Evolutionary conservation across 129 eudicot genomes (phyloP), one percentile per base, ranked within the genome.

Genomic region (Erigeron canadensis): DNA sequence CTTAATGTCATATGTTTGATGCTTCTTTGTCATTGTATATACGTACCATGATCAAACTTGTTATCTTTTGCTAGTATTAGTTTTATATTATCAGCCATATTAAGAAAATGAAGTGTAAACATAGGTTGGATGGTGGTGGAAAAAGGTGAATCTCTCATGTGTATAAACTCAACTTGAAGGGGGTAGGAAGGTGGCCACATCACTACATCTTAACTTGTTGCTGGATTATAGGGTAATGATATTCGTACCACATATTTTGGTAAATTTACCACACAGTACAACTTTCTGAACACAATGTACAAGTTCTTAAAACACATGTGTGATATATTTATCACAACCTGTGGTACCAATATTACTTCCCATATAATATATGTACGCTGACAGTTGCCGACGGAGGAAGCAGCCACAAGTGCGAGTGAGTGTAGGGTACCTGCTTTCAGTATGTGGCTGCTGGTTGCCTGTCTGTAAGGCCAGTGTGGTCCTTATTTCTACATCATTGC

Each of bases 401-500:
- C 54, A 11, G 54, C n/a, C 51, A 59, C 63, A 68, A 40, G 61
- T 68, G 75, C 41, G 50, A 54, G 73, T 42, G 65, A 45, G 59
- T 38, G 51, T 51, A 48, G 69, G 77, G 61, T 39, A 59, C 69
- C 43, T 39, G 53, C 9, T 37, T 22, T 53, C 44, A 12, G 62
- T 50, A 39, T 50, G 63, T 50, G 78, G 71, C 53, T 61, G 73
- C 19, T 51, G 77, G 19, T n/a, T 22, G 37, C n/a, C 68, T 63
- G 7, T 63, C 22, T 23, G 34, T 13, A 1, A 23, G 34, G 34
- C 34, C 34, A 23, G 34, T 28, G 75, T 77, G 75, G 81, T 77
- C 76, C 76, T 61, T 28, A 42, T 65, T 43, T 77, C 76, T 62
- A 77, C 81, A 70, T 46, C 71, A n/a, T 70, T 77, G 76, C 43